Evolutionary conservation across 495 filamentous ascomycete genomes (phyloP).

Genomic region (Penicillium antarcticum): DNA sequence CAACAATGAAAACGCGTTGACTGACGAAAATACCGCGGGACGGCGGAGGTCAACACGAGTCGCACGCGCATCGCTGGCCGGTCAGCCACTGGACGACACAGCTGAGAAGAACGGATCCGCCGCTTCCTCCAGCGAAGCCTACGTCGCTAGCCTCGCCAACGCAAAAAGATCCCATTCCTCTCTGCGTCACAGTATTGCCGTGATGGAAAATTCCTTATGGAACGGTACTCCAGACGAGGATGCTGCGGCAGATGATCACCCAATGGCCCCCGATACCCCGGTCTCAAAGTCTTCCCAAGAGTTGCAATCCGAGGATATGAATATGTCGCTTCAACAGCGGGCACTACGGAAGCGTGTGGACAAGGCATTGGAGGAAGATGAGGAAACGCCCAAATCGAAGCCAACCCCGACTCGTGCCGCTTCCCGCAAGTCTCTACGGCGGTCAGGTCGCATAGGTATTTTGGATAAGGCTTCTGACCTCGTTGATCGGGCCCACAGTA

Average conservation of each 20-base stretch:
- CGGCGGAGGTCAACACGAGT: conserved; percentile 43
- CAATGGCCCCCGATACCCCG: conserved; percentile 38
- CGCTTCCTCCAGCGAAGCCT: conserved; percentile 38
- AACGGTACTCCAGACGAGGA: conserved; percentile 31
- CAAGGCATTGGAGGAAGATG: conserved; percentile 44
- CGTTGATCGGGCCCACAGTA: conserved; percentile 40
- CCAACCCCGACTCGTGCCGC: conserved; percentile 7
- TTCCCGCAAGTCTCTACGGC: conserved; percentile 21
- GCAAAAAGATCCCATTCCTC: conserved; percentile 34
- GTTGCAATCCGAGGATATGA: conserved; percentile 32
- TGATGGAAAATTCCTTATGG: conserved; percentile 41
- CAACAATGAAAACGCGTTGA: conserved; percentile 44
- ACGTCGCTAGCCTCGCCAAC: conserved; percentile 30
- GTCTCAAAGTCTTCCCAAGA: conserved; percentile 41
- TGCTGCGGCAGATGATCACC: conserved; percentile 33
- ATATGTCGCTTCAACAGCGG: conserved; percentile 37
- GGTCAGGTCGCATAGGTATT: conserved; percentile 41
- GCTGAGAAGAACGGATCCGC: conserved; percentile 29
- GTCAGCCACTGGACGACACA: conserved; percentile 25
- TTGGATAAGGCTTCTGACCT: conserved; percentile 43
- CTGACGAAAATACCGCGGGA: conserved; percentile 36
- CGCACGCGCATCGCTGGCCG: conserved; percentile 38
- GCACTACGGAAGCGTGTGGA: conserved; percentile 48
- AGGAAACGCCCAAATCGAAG: conserved; percentile 24
- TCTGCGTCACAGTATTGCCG: conserved; percentile 42